A percentile compares a stretch with the other conserved stretches of the same genome.
phyloP scores from a whole-genome alignment of 176 grass and related monocot species.

The Rhynchospora tenuis region DNA sequence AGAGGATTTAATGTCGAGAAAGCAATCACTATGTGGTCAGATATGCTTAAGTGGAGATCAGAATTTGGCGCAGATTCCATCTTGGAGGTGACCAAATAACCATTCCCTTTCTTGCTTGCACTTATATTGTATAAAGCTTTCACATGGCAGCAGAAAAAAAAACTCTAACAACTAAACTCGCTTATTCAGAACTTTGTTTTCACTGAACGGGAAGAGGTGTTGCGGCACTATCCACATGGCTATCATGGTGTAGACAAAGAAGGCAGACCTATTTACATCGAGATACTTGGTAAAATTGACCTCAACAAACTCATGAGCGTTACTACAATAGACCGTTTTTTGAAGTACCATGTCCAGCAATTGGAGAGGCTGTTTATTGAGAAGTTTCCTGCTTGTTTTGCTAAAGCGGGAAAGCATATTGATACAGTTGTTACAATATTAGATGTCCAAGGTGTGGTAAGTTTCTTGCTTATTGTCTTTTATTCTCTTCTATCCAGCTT shows the following conservation, averaged over 20 bases:
- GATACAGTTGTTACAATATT: conserved; percentile 40
- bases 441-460: conserved; percentile 72
- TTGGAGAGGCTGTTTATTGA: conserved; percentile 37
- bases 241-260: conserved; percentile 93
- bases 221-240: conserved; percentile 74
- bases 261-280: conserved; percentile 85
- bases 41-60: conserved; percentile 90
- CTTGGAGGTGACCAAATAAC: conserved; percentile 36
- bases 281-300: conserved; percentile 80
- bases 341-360: conserved; percentile 64
- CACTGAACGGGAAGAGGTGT: conserved; percentile 59
- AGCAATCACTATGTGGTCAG: conserved; percentile 85
- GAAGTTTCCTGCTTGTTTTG: conserved; percentile 37
- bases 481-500: background rate
- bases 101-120: conserved; percentile 15
- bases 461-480: conserved; percentile 5
- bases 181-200: conserved; percentile 70
- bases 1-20: conserved; percentile 80
- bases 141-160: background rate
- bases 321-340: conserved; percentile 73
- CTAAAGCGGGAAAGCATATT: conserved; percentile 17
- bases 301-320: conserved; percentile 71
- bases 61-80: conserved; percentile 79
- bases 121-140: conserved; percentile 8
- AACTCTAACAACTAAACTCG: background rate